phyloP scores from a whole-genome alignment of 2,329 filamentous ascomycete genomes.

The Trichoderma sp. region DNA sequence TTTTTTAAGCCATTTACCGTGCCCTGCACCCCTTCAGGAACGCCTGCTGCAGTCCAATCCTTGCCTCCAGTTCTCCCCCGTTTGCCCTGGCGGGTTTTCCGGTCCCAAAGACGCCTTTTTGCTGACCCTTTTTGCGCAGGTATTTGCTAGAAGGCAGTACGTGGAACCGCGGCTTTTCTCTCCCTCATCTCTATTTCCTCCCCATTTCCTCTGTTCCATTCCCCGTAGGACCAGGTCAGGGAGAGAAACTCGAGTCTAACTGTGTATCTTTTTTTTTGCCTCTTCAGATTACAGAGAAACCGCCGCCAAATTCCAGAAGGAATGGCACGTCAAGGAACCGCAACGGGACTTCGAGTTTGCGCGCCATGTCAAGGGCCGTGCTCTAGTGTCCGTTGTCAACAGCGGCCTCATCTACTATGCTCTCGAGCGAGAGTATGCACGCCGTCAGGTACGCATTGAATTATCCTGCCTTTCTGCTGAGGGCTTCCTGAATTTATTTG shows the following conservation, averaged over 20 bases:
- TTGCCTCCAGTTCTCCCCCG: not conserved
- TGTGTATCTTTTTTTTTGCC: conserved; percentile 24
- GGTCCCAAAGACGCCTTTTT: conserved; percentile 18
- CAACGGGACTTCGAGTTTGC: conserved; percentile 66
- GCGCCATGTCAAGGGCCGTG: conserved; percentile 65
- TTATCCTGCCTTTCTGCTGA: not conserved
- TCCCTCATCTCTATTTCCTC: not conserved
- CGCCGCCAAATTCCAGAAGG: conserved; percentile 67
- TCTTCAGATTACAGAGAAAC: conserved; percentile 66
- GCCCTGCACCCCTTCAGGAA: conserved; percentile 30
- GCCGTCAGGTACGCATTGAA: conserved; percentile 50
- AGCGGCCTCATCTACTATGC: conserved; percentile 64
- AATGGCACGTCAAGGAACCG: conserved; percentile 66
- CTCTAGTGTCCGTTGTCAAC: conserved; percentile 64
- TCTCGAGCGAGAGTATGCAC: conserved; percentile 58
- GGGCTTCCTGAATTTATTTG: not conserved
- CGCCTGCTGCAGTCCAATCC: conserved; percentile 8
- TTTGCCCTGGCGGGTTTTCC: conserved; percentile 5
- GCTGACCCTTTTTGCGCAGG: conserved; percentile 41
- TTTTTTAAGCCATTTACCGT: no score
- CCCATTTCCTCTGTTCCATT: not conserved
- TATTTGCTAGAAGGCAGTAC: conserved; percentile 65
- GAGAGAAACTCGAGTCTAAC: conserved; percentile 33
- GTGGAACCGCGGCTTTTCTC: conserved; percentile 41
- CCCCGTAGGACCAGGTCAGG: not conserved